Base-by-base conservation (phyloP, 768 basidiomycete species). In the Mycena capillaripes region DNA sequence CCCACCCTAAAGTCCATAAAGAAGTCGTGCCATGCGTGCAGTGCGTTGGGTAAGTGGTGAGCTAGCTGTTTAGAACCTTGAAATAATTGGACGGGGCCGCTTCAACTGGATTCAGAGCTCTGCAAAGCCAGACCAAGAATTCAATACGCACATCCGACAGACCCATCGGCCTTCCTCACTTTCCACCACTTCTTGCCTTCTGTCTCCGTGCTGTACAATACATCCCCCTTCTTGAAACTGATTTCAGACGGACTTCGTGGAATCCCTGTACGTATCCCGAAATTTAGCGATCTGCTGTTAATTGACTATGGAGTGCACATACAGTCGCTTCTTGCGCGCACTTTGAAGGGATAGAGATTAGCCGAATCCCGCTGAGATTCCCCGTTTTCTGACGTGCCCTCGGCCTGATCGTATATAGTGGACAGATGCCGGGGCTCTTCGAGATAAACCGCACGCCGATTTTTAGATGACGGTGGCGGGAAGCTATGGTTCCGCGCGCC, bases 151-250 rank as follows among this genome's bases (percentile, higher is more conserved):
- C 89, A 89, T 78, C 89, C 89, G 44, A 87, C 71, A 3, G 77
- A 70, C 56, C 90, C 92, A 75, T 93, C 91, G 16, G 81, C 63
- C 76, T 89, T 91, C 73, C 83, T 86, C 62, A 91, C 90, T 74
- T 90, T 89, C 91, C 91, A 92, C 91, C 91, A 92, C 78, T 90
- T 91, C 61, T 64, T 74, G 3, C 90, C 91, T 6, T 66, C 70
- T 58, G 90, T 87, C 81, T 95, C 93, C 44, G 92, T 76, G 58
- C 95, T 90, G 68, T 93, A 91, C 71, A 95, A 84, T 40, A 92
- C 83, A 78, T 95, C 93, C 34, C 93, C 92, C 80, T 94, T 93
- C 62, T 83, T 72, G 79, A 95, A 95, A 59, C 90, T 90, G 30
- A 95, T 89, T 78, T 95, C 94, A 77, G 92, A 93, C 14, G 93